Base-by-base conservation (phyloP, 1,139 yeast genomes). In the Diutina mesorugosa region DNA sequence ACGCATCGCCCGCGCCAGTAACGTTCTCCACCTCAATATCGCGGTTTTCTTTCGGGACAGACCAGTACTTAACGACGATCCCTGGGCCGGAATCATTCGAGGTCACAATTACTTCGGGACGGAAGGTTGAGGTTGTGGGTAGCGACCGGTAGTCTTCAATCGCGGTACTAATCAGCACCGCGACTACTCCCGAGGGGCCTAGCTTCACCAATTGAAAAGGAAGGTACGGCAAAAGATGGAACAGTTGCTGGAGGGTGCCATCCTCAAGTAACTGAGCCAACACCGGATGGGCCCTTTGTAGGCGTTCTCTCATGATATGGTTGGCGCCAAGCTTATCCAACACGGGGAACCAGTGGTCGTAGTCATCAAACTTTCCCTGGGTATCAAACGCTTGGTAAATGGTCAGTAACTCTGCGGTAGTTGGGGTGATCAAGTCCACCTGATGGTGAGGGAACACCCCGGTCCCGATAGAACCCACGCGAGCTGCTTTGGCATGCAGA, bases 341-440 rank as follows among this genome's bases (percentile, higher is more conserved):
- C 1, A 83, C 71, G 0, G 87, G 87, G 68, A 89, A 89, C 96
- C 96, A 90, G 4, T 68, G 63, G 55, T 84, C 85, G 30, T 78
- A 69, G 61, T 84, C 91, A 54, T 74, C 74, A 65, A 87, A 86
- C 55, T 72, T 69, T 6, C 77, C 90, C 2, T 67, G 61, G 0
- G 62, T 62, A 6, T 71, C 70, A 61, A 88, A 79, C 3, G 83
- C 66, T 6, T 72, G 71, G 65, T 79, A 79, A 52, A 90, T 77
- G 0, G 80, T 66, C 26, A 72, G 71, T 5, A 90, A 71, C 65
- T 90, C 96, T 12, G 72, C 69, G 0, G 74, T 66, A 1, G 95
- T 90, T 0, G 97, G 97, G 0, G 93, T 84, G 1, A 83, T 71
- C 46, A 87, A 62, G 64, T 57, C 71, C 60, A 78, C 62, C 14